phyloP scores from a whole-genome alignment of 2,329 filamentous ascomycete genomes.

The Nothophaeocryptopus gaeumannii region DNA sequence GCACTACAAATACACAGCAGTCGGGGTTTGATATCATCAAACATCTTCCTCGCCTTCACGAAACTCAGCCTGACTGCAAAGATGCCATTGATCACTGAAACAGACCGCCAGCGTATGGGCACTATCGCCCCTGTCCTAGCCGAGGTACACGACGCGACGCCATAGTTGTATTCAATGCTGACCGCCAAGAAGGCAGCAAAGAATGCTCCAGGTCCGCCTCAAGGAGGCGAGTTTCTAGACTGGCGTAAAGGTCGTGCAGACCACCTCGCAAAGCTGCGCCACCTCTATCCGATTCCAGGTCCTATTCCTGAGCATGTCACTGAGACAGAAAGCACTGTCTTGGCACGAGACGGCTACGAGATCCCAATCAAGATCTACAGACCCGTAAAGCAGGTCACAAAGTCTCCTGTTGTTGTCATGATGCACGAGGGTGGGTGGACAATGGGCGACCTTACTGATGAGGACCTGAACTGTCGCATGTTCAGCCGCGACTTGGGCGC shows the following conservation, averaged over 20 bases:
- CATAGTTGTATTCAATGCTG: not conserved
- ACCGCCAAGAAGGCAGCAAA: not conserved
- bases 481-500: conserved; percentile 18
- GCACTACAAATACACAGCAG: too few species aligned
- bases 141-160: not conserved
- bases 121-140: not conserved
- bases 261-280: conserved; percentile 18
- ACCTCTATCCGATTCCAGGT: conserved; percentile 26
- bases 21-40: too few species aligned
- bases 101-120: conserved; percentile 1
- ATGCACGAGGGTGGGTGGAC: conserved; percentile 47
- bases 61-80: too few species aligned
- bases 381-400: not conserved
- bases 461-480: conserved; percentile 27
- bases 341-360: conserved; percentile 15
- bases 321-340: conserved; percentile 10
- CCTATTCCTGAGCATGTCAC: conserved; percentile 21
- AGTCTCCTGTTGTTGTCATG: conserved; percentile 36
- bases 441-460: conserved; percentile 43
- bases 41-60: too few species aligned
- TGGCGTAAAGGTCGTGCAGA: conserved; percentile 11
- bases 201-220: not conserved
- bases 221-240: not conserved
- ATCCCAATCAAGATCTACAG: conserved; percentile 19
- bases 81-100: not conserved